Evolutionary conservation across 257 asterid species (phyloP), one percentile per base, ranked within the genome.

Genomic region (Striga asiatica): DNA sequence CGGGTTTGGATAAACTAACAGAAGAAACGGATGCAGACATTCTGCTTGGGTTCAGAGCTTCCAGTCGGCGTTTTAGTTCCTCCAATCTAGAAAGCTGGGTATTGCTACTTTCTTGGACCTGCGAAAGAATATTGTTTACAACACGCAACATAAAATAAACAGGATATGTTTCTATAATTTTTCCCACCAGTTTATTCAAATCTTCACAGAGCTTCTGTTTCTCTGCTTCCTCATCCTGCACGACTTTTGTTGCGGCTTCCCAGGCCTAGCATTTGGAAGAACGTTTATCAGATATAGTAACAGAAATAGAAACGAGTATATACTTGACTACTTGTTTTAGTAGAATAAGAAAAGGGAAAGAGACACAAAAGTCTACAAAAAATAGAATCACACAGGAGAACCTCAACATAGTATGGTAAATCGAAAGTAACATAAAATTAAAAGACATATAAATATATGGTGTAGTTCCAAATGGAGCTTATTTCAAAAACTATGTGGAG

Each of bases 21-120:
- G 66, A 41, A 51, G 78, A 34, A 59, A 29, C 48, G 37, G 60
- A 45, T 10, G 68, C 47, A 50, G 95, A 79, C 9, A 87, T 62
- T 81, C 88, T 80, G 74, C 76, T 77, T 23, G 96, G 98, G 61
- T 91, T 91, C 64, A 91, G 53, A 58, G 94, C 86, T 68, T 80
- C 95, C 64, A 91, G 71, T 71, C 94, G 83, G 61, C 89, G 84
- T 77, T 91, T 91, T 79, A 91, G 58, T 59, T 91, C 98, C 69
- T 80, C 94, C 64, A 91, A 84, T 77, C 98, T 84, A 59, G 89
- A 60, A 20, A 84, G 51, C 70, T 91, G 98, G 32, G 68, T 17
- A 46, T 71, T 82, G 69, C 93, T 78, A 67, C 98, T 81, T 77
- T 89, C 96, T 24, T 69, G 83, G 60, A 91, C 96, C 98, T 91